phyloP scores from a whole-genome alignment of 257 asterid species.

The Paraleonurus japonicus region DNA sequence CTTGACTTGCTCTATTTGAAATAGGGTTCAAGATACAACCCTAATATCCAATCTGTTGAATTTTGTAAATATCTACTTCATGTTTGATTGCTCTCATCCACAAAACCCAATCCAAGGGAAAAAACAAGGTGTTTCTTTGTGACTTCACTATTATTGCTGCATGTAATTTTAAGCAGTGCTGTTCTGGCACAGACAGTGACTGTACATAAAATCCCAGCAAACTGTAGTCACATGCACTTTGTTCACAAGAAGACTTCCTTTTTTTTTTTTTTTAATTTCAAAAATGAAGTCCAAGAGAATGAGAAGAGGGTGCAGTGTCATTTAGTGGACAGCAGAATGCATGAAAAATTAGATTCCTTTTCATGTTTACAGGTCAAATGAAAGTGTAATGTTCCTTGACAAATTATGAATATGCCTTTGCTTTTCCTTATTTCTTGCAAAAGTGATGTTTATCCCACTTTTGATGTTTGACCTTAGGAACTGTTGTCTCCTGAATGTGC shows the following conservation, averaged over 20 bases:
- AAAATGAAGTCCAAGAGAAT: neutral
- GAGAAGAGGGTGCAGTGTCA: neutral
- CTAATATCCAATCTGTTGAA: neutral
- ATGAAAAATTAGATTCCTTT: conserved; percentile 2
- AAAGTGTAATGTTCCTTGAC: neutral
- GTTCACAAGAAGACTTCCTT: neutral
- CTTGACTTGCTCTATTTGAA: neutral
- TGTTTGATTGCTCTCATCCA: neutral
- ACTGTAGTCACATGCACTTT: neutral
- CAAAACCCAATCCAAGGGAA: neutral
- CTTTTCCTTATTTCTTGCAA: conserved; percentile 14
- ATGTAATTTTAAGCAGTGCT: neutral
- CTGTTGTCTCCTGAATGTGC: neutral
- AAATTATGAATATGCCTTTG: neutral
- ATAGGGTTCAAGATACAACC: neutral
- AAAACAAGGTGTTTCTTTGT: neutral
- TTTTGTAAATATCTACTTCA: too few species aligned
- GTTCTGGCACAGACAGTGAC: conserved; percentile 8
- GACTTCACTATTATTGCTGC: neutral
- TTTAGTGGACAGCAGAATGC: neutral
- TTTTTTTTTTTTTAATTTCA: neutral
- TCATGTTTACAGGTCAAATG: conserved; percentile 14
- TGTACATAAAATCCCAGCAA: neutral
- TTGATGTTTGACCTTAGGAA: neutral
- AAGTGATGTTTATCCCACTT: neutral